Conservation (phyloP, 148 eudicot genomes). For the Dianthus caryophyllus region DNA sequence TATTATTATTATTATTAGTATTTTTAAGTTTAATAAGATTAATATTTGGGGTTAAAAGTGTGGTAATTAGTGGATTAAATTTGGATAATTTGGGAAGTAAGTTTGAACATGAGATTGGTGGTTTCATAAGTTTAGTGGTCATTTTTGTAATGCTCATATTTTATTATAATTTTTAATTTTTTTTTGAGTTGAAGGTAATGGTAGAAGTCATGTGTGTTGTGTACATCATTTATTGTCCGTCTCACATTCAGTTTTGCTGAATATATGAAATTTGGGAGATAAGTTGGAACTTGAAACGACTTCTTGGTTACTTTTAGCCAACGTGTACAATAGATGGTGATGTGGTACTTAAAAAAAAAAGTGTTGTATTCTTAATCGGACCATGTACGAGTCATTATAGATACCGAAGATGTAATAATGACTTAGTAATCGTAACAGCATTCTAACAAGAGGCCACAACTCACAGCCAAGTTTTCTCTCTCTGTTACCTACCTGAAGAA, state of each 20-base stretch:
- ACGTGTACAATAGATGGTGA: not conserved
- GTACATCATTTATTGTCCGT: not conserved
- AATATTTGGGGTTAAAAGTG: slow-evolving; percentile 25
- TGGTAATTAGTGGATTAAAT: slow-evolving; percentile 19
- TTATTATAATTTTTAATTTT: not conserved
- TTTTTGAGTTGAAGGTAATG: not conserved
- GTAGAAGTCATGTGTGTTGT: not conserved
- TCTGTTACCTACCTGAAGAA: too few relatives aligned
- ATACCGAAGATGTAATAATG: too few relatives aligned
- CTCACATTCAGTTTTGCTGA: not conserved
- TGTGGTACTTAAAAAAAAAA: too few relatives aligned
- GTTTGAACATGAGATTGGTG: slow-evolving; percentile 46
- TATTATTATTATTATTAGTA: not conserved
- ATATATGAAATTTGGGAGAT: not conserved
- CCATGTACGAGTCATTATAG: too few relatives aligned
- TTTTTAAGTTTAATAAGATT: slow-evolving; percentile 19
- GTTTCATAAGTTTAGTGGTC: slow-evolving; percentile 50
- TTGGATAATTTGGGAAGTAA: slow-evolving; percentile 28
- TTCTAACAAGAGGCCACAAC: too few relatives aligned
- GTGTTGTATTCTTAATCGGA: too few relatives aligned
- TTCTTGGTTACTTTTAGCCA: not conserved
- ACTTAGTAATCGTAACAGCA: too few relatives aligned
- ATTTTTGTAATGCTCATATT: slow-evolving; percentile 12
- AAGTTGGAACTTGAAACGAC: too few relatives aligned
- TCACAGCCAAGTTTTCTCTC: too few relatives aligned